Evolutionary conservation across 306 rosid species (phyloP).

Genomic region (Hippophae rhamnoides): DNA sequence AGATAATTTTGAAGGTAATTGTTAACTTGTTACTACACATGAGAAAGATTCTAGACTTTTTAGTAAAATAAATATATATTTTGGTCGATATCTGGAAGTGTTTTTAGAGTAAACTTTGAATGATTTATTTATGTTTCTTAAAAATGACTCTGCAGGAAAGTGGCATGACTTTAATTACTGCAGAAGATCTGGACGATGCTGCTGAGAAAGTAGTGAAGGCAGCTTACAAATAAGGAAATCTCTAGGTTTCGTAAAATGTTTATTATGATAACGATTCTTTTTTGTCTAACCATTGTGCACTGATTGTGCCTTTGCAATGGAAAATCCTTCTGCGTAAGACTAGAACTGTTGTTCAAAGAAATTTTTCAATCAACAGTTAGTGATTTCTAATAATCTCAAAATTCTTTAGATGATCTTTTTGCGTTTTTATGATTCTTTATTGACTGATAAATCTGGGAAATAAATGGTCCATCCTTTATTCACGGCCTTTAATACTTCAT

Average conservation of each 20-base stretch:
- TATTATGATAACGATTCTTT: slow-evolving; percentile 22
- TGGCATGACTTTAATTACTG: slow-evolving; percentile 77
- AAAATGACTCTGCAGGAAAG: slow-evolving; percentile 64
- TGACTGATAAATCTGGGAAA: no score
- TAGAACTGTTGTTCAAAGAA: no score
- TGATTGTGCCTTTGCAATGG: slow-evolving; percentile 9
- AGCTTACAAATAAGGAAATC: slow-evolving; percentile 40
- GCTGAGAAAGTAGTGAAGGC: slow-evolving; percentile 92
- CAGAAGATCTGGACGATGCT: slow-evolving; percentile 96
- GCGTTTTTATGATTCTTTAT: no score
- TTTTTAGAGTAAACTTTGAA: neutral
- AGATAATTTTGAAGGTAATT: slow-evolving; percentile 68
- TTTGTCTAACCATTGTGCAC: slow-evolving; percentile 9
- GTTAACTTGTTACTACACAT: slow-evolving; percentile 5
- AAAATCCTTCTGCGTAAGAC: slow-evolving; percentile 13
- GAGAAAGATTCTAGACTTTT: neutral
- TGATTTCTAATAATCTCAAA: no score
- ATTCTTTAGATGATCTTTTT: no score
- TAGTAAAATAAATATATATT: neutral
- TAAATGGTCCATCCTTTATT: no score
- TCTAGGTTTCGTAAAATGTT: slow-evolving; percentile 13
- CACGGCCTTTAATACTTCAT: no score
- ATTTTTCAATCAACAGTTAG: neutral
- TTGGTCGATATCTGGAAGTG: neutral
- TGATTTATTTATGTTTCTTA: neutral